These are phyloP conservation scores for Coniferiporia sulphurascens DNA, from an alignment of 1,284 basidiomycete genomes.

Conservation along the genomic window DNA sequence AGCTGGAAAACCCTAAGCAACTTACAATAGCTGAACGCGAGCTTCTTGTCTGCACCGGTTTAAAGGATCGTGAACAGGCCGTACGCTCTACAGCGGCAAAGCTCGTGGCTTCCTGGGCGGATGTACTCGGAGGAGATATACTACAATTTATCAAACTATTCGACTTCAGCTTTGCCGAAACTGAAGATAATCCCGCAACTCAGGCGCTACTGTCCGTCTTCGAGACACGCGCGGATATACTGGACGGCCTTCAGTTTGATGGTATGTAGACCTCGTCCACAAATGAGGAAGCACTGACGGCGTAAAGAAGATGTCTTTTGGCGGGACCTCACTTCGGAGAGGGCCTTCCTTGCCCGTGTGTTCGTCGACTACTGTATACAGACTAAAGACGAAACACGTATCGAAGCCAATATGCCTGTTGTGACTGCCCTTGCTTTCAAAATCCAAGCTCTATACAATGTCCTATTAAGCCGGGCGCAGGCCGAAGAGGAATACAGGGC, in stretches of 20 bases:
- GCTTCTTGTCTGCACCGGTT: conserved; percentile 72
- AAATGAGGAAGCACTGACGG: not conserved
- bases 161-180: conserved; percentile 39
- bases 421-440: conserved; percentile 87
- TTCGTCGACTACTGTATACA: conserved; percentile 79
- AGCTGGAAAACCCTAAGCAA: conserved; percentile 58
- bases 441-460: conserved; percentile 79
- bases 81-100: conserved; percentile 79
- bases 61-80: conserved; percentile 81
- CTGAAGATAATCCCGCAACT: conserved; percentile 46
- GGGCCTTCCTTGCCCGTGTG: conserved; percentile 78
- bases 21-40: conserved; percentile 77
- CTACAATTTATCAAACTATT: conserved; percentile 59
- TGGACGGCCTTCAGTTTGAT: conserved; percentile 66
- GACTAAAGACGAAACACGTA: conserved; percentile 57
- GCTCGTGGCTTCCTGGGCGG: conserved; percentile 74
- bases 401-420: conserved; percentile 81
- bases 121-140: conserved; percentile 35
- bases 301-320: conserved; percentile 64
- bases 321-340: conserved; percentile 73
- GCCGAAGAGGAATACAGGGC: conserved; percentile 38
- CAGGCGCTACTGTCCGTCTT: conserved; percentile 65
- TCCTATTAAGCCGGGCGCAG: conserved; percentile 50
- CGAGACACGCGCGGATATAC: conserved; percentile 51
- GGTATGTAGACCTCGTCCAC: conserved; percentile 40